phyloP scores from a whole-genome alignment of 208 protist genomes.

The Lotmaria passim region DNA sequence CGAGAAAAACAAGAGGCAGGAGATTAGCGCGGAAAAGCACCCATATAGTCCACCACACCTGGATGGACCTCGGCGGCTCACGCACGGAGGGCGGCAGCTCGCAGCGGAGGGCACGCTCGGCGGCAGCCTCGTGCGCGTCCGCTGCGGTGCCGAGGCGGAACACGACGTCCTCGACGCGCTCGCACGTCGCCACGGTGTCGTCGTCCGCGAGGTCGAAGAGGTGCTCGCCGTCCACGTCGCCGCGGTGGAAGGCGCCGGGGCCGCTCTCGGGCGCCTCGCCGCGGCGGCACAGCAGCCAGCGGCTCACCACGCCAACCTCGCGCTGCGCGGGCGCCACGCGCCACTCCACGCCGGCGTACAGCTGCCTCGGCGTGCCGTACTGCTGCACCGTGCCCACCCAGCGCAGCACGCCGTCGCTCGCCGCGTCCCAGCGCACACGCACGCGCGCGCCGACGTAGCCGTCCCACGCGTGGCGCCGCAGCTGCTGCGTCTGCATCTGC shows the following conservation, averaged over 20 bases:
- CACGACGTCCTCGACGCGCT: conserved; percentile 40
- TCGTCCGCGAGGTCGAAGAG: conserved; percentile 45
- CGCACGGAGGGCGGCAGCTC: conserved; percentile 1
- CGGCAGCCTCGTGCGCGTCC: neutral
- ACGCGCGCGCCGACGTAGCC: conserved; percentile 38
- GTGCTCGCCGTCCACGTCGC: conserved; percentile 60
- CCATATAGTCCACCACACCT: conserved; percentile 8
- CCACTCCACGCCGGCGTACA: conserved; percentile 72
- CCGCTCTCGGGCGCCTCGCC: neutral
- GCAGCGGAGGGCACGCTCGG: conserved; percentile 5
- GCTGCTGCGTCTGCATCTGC: conserved; percentile 33
- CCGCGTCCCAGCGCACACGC: conserved; percentile 24
- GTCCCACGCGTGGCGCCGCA: conserved; percentile 44
- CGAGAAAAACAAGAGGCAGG: neutral
- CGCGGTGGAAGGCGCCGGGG: conserved; percentile 42
- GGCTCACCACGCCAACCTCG: neutral
- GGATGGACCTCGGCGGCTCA: neutral
- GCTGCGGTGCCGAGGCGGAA: conserved; percentile 1
- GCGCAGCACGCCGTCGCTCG: conserved; percentile 41
- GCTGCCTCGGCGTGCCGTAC: conserved; percentile 32
- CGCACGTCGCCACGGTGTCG: conserved; percentile 43
- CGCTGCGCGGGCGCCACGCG: conserved; percentile 28
- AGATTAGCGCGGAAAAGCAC: conserved; percentile 23
- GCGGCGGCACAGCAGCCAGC: conserved; percentile 7
- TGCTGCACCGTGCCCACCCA: conserved; percentile 62